Evolutionary conservation across 345 rosid species (phyloP).

Genomic region (Hevea brasiliensis): DNA sequence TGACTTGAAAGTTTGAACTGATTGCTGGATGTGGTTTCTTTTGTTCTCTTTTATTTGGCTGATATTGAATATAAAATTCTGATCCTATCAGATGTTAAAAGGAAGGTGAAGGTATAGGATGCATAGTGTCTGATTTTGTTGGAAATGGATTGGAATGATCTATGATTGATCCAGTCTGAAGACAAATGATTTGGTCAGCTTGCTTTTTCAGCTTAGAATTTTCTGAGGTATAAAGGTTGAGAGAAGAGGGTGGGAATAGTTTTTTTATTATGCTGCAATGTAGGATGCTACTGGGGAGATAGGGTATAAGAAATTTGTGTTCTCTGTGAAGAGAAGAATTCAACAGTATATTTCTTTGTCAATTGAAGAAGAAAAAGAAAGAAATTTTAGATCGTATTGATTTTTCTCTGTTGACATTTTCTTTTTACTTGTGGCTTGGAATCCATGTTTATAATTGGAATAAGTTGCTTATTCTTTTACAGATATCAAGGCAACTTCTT

Average conservation of each 20-base stretch:
- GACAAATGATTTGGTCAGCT: neutral
- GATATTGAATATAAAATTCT: neutral
- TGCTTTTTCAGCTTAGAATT: neutral
- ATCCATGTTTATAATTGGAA: neutral
- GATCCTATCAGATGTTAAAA: neutral
- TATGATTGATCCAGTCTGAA: neutral
- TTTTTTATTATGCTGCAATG: neutral
- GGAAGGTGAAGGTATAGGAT: neutral
- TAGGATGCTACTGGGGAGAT: neutral
- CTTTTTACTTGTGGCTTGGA: neutral
- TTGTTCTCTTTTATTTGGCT: neutral
- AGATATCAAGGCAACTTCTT: neutral
- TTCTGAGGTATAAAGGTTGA: slow-evolving; percentile 1
- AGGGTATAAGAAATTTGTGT: neutral
- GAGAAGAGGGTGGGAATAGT: slow-evolving; percentile 4
- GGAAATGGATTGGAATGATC: neutral
- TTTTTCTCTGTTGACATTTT: neutral
- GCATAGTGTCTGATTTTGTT: neutral
- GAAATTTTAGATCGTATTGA: neutral
- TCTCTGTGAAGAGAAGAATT: neutral
- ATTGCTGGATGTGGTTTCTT: neutral
- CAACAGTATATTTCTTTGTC: neutral
- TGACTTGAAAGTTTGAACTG: neutral
- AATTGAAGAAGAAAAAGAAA: neutral
- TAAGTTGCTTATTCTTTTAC: neutral